Percentiles rank a stretch among this genome's conserved stretches.
Conservation (phyloP, 768 basidiomycete genomes). For the Russula virescens region DNA sequence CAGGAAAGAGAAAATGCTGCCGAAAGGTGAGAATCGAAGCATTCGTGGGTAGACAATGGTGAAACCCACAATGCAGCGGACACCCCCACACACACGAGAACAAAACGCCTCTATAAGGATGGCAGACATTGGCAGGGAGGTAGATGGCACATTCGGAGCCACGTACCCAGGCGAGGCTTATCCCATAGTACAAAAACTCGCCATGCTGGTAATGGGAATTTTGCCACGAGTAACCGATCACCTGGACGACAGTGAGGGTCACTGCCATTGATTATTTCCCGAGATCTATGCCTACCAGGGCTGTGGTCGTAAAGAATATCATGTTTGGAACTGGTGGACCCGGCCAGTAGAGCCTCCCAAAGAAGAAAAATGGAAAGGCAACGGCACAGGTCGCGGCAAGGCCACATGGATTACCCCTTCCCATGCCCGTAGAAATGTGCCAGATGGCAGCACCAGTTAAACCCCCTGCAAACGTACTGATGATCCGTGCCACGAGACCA, state of each 20-base stretch:
- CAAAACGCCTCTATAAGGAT: slow-evolving; percentile 49
- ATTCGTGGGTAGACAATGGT: slow-evolving; percentile 23
- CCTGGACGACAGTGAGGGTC: slow-evolving; percentile 34
- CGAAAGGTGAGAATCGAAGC: background rate
- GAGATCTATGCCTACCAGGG: slow-evolving; percentile 43
- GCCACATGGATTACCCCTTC: slow-evolving; percentile 59
- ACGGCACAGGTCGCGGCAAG: slow-evolving; percentile 63
- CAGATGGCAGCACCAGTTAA: slow-evolving; percentile 60
- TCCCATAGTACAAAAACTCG: slow-evolving; percentile 53
- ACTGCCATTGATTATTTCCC: background rate
- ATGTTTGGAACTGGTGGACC: slow-evolving; percentile 66
- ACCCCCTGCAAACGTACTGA: slow-evolving; percentile 62
- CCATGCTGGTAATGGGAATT: slow-evolving; percentile 45
- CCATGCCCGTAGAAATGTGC: slow-evolving; percentile 65
- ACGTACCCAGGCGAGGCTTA: slow-evolving; percentile 65
- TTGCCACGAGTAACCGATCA: slow-evolving; percentile 71
- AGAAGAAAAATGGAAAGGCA: slow-evolving; percentile 69
- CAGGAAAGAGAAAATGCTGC: slow-evolving; percentile 60
- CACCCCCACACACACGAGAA: slow-evolving; percentile 67
- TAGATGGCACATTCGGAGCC: background rate
- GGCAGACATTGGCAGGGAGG: background rate
- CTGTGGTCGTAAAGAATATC: slow-evolving; percentile 58
- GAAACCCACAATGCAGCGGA: slow-evolving; percentile 63
- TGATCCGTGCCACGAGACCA: slow-evolving; percentile 52
- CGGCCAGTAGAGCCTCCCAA: slow-evolving; percentile 66